Conservation (phyloP, 2,329 filamentous ascomycete species). For the Talaromyces sp. region DNA sequence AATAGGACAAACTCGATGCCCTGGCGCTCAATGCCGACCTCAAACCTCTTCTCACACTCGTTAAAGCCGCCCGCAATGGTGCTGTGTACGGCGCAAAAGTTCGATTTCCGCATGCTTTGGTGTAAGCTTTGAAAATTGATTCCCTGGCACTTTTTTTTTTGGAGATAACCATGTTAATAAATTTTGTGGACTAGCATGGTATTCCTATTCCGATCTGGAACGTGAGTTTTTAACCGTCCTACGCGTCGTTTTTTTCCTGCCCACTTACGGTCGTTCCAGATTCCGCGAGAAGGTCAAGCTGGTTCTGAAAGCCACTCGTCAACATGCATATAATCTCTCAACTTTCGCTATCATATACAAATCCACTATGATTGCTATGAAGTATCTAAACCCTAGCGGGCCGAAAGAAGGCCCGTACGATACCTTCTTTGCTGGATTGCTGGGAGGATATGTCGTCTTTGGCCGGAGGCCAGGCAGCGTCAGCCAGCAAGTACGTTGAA, state of each 20-base stretch:
- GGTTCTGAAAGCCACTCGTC: slow-evolving; percentile 78
- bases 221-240: slow-evolving; percentile 47
- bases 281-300: slow-evolving; percentile 71
- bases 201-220: slow-evolving; percentile 88
- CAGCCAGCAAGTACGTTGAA: slow-evolving; percentile 59
- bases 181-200: slow-evolving; percentile 64
- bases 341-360: slow-evolving; percentile 93
- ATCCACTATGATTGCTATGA: slow-evolving; percentile 67
- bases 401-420: slow-evolving; percentile 68
- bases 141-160: background rate
- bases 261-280: slow-evolving; percentile 22
- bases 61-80: slow-evolving; percentile 95
- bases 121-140: slow-evolving; percentile 46
- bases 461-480: slow-evolving; percentile 74
- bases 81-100: slow-evolving; percentile 96
- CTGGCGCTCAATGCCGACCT: slow-evolving; percentile 78
- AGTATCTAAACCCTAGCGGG: slow-evolving; percentile 45
- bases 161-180: background rate
- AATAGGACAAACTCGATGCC: slow-evolving; percentile 64
- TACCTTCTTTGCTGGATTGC: slow-evolving; percentile 75
- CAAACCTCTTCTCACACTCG: slow-evolving; percentile 74
- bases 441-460: slow-evolving; percentile 92
- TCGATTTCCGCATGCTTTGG: slow-evolving; percentile 93
- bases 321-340: slow-evolving; percentile 86
- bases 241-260: background rate